Base-by-base conservation (phyloP, 2,329 filamentous ascomycete genomes). In the Sordariomycetes sp. region DNA sequence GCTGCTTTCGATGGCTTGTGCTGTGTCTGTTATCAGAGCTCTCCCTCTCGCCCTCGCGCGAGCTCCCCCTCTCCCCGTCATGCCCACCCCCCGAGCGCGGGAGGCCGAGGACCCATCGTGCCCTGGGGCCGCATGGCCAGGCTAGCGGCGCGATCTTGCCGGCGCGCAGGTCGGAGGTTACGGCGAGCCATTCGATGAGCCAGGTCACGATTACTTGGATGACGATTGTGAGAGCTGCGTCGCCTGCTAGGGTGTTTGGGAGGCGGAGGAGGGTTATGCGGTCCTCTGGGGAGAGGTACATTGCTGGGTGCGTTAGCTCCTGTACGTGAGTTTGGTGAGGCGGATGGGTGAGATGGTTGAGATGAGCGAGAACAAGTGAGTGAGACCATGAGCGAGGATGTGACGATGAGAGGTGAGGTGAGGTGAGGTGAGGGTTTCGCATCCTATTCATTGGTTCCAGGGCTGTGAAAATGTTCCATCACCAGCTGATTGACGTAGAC, bases 141-240 rank as follows among this genome's bases (percentile, higher is more conserved):
- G 12, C 24, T 25, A 52, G 55, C 7, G 55, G 59, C 59, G 74
- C 71, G 52, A 80, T 69, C 10, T 67, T 68, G 36, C 74, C 73
- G 36, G 66, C 66, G 24, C 65, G 67, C 22, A 81, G 65, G 64
- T 80, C 76, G 24, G 68, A 66, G 61, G 72, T 73, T 28, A 80
- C 76, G n/a, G 79, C 64, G 32, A 71, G 59, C 39, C 72, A 66
- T 62, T 79, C 75, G 50, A 77, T 66, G 55, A 77, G 66, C 77
- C 77, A 81, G 24, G 77, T 80, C 53, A 78, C 67, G 60, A 76
- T 64, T 61, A 68, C 72, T 64, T 80, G 77, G 55, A 79, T 56
- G 60, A 80, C 68, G 59, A 78, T 70, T n/a, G 77, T 80, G 48
- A 80, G 68, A 42, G 69, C 73, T 2, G 72, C 73, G 63, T 81